Conservation (phyloP, 257 asterid genomes). For the Nemophila menziesii region DNA sequence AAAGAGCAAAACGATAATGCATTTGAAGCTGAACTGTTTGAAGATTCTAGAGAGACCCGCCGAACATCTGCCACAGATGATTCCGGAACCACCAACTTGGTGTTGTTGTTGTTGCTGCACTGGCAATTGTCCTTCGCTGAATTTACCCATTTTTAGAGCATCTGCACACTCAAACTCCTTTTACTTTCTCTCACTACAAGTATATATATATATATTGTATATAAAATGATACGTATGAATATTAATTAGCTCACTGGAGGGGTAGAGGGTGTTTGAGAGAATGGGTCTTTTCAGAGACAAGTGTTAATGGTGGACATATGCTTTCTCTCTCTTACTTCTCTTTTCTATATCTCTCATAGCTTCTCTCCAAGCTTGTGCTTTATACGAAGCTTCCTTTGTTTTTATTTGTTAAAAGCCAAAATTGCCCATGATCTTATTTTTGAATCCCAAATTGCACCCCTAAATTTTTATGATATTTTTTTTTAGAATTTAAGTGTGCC, state of each 20-base stretch:
- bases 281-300: constrained; percentile 26
- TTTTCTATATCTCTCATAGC: background rate
- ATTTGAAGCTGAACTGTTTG: constrained; percentile 33
- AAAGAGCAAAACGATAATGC: constrained; percentile 41
- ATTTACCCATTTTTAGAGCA: constrained; percentile 83
- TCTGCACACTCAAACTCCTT: constrained; percentile 32
- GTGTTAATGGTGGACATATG: constrained; percentile 15
- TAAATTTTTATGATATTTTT: too few species aligned
- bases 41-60: constrained; percentile 20
- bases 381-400: background rate
- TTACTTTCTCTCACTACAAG: constrained; percentile 10
- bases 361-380: too few species aligned
- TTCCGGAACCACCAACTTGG: constrained; percentile 11
- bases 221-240: background rate
- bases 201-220: too few species aligned
- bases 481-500: too few species aligned
- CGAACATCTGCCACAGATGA: constrained; percentile 42
- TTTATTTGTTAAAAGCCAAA: too few species aligned
- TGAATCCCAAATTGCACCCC: too few species aligned
- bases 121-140: constrained; percentile 45
- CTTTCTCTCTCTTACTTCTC: background rate
- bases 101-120: constrained; percentile 30
- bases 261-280: constrained; percentile 20
- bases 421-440: too few species aligned
- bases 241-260: constrained; percentile 19